Evolutionary conservation across 129 eudicot genomes (phyloP).

Genomic region (Flaveria bidentis): DNA sequence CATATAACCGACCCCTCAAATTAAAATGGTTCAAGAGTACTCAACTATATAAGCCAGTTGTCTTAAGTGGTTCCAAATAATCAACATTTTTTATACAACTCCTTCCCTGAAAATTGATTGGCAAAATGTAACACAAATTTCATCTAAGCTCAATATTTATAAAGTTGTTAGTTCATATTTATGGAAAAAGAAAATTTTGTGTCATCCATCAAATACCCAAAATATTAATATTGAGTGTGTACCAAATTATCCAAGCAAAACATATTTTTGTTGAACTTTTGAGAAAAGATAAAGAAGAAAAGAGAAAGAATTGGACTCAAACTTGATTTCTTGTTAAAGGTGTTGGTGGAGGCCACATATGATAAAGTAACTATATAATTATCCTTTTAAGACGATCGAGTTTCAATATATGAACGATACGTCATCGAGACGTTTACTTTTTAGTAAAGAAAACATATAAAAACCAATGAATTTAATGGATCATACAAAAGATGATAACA

Average conservation of each 20-base stretch:
- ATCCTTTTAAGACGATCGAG: neutral
- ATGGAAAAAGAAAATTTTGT: neutral
- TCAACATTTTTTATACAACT: too few relatives aligned
- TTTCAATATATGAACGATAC: neutral
- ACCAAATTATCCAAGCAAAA: neutral
- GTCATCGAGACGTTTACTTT: conserved; percentile 19
- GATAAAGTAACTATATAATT: conserved; percentile 7
- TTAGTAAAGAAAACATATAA: neutral
- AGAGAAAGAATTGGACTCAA: neutral
- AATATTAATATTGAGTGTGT: neutral
- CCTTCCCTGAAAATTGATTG: too few relatives aligned
- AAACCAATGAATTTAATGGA: neutral
- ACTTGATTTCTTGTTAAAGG: neutral
- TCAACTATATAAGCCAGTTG: too few relatives aligned
- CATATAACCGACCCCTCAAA: too few relatives aligned
- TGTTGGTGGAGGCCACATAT: conserved; percentile 20
- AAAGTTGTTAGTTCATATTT: neutral
- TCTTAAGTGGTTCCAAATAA: too few relatives aligned
- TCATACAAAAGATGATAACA: conserved; percentile 4
- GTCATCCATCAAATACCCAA: neutral
- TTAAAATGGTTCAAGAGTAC: too few relatives aligned
- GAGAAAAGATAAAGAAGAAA: neutral
- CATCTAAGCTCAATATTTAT: too few relatives aligned
- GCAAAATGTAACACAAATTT: too few relatives aligned
- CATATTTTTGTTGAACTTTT: neutral